A percentile compares a stretch with the other conserved stretches of the same genome.
These are phyloP conservation scores for Kokia cookei DNA, from an alignment of 441 rosid genomes.

Conservation along the genomic window DNA sequence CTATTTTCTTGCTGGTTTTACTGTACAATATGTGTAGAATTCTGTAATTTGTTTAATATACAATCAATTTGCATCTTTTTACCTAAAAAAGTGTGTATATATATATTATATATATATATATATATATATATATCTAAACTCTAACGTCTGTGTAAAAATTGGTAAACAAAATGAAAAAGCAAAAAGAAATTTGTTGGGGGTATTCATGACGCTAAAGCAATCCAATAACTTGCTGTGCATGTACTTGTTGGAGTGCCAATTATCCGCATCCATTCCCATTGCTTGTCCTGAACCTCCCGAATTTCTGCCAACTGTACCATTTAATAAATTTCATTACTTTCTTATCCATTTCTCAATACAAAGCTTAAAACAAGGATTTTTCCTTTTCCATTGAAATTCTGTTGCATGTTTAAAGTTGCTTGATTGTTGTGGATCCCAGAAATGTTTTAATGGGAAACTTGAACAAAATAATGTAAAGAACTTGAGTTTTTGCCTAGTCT, in stretches of 20 bases:
- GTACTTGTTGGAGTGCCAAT: constrained; percentile 55
- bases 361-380: not conserved
- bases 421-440: not conserved
- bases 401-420: not conserved
- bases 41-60: not conserved
- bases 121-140: not conserved
- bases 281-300: constrained; percentile 25
- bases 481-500: not conserved
- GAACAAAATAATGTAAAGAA: not conserved
- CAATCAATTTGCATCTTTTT: not conserved
- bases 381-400: not conserved
- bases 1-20: no score
- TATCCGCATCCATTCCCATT: constrained; percentile 53
- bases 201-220: constrained; percentile 51
- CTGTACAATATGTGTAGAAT: not conserved
- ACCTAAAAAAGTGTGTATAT: no score
- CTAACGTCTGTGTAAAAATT: not conserved
- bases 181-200: not conserved
- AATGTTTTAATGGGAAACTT: not conserved
- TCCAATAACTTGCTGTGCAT: constrained; percentile 46
- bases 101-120: no score
- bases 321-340: not conserved
- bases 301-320: constrained; percentile 55
- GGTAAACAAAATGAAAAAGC: not conserved
- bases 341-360: not conserved